These are phyloP conservation scores for Hortiboletus flavorubellus DNA, from an alignment of 768 basidiomycete genomes.

Conservation along the genomic window DNA sequence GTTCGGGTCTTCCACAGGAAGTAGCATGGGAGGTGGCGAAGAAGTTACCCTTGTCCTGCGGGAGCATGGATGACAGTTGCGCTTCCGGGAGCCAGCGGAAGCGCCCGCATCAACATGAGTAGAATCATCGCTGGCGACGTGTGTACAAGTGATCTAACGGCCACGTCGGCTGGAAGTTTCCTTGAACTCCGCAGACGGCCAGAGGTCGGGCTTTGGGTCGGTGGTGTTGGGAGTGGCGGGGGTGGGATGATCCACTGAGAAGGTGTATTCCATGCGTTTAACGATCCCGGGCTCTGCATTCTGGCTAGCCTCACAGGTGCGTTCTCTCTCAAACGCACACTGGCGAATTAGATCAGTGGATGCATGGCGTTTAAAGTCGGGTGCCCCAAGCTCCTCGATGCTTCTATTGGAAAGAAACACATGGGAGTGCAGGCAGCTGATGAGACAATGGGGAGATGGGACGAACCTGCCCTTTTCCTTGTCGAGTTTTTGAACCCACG, in stretches of 20 bases:
- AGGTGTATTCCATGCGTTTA: constrained; percentile 89
- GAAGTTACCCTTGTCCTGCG: no score
- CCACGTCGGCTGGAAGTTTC: constrained; percentile 41
- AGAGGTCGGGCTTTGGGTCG: constrained; percentile 63
- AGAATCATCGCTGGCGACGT: constrained; percentile 31
- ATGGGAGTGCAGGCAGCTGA: constrained; percentile 4
- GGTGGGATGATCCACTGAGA: constrained; percentile 72
- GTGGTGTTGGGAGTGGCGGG: constrained; percentile 40
- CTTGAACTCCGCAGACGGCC: constrained; percentile 63
- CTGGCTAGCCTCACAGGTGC: constrained; percentile 65
- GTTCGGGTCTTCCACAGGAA: no score
- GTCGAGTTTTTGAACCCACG: constrained; percentile 91
- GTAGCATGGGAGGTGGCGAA: no score
- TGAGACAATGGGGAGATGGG: neutral
- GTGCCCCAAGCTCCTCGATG: constrained; percentile 82
- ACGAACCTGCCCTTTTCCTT: constrained; percentile 88
- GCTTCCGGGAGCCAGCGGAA: constrained; percentile 26
- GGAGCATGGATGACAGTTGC: no score
- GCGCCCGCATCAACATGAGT: constrained; percentile 20
- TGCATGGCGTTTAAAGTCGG: constrained; percentile 76
- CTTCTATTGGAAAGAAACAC: constrained; percentile 45
- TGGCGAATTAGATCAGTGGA: constrained; percentile 77
- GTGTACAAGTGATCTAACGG: constrained; percentile 38
- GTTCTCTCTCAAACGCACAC: constrained; percentile 79
- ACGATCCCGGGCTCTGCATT: constrained; percentile 67